Evolutionary conservation across 805 yeast species (phyloP).

Genomic region (Cyberlindnera nakhonratchasimensis): DNA sequence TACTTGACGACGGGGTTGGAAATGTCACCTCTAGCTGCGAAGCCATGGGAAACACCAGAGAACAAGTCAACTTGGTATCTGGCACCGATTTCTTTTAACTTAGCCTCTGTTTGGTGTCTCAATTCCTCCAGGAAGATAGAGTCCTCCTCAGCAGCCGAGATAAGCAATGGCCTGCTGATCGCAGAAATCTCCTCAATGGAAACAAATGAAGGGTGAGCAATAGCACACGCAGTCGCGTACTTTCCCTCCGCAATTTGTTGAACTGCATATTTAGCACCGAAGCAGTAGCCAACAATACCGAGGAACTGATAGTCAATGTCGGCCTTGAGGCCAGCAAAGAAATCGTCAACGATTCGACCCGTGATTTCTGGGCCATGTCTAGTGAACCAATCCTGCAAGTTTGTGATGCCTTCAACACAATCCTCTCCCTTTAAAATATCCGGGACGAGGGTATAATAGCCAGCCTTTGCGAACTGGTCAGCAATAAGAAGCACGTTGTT

Average conservation of each 20-base stretch:
- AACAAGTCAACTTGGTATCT: slow-evolving; percentile 60
- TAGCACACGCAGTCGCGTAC: slow-evolving; percentile 56
- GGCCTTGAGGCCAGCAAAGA: slow-evolving; percentile 40
- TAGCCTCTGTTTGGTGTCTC: slow-evolving; percentile 58
- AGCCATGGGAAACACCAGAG: slow-evolving; percentile 72
- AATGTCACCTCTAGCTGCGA: slow-evolving; percentile 73
- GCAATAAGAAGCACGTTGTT: slow-evolving; percentile 61
- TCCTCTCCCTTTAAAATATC: slow-evolving; percentile 58
- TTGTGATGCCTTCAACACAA: slow-evolving; percentile 32
- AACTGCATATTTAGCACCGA: slow-evolving; percentile 71
- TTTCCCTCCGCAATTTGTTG: slow-evolving; percentile 42
- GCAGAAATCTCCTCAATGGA: slow-evolving; percentile 58
- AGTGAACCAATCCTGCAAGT: slow-evolving; percentile 44
- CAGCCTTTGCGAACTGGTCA: slow-evolving; percentile 57
- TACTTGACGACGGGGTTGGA: slow-evolving; percentile 48
- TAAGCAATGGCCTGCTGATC: slow-evolving; percentile 50
- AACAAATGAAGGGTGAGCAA: slow-evolving; percentile 83
- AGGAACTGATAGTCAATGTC: slow-evolving; percentile 46
- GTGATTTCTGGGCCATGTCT: slow-evolving; percentile 51
- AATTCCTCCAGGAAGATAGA: slow-evolving; percentile 56
- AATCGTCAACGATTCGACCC: slow-evolving; percentile 45
- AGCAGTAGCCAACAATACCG: slow-evolving; percentile 75
- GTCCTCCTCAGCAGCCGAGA: slow-evolving; percentile 77
- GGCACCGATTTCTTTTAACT: slow-evolving; percentile 49
- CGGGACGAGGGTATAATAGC: slow-evolving; percentile 70